Base-by-base conservation (phyloP, 352 stramenopile species). In the Phytophthora brassicae region DNA sequence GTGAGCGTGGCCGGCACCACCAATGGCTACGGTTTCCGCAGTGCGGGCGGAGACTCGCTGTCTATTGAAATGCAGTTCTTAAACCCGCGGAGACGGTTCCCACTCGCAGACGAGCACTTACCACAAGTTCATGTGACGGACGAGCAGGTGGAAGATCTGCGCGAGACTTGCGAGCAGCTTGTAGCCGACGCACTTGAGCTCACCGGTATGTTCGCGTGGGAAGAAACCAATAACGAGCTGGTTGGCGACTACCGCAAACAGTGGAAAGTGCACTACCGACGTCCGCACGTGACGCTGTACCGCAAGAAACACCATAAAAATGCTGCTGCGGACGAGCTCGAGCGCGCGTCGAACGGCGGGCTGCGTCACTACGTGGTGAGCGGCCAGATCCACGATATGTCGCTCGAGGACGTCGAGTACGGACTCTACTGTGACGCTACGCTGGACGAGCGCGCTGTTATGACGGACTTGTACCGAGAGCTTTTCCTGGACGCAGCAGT, bases 41-140 rank as follows among this genome's bases (percentile, higher is more conserved):
- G 69, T 49, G 76, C 74, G 0, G 74, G 72, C 12, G 76, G 79
- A 44, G 74, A 84, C 26, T 66, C 78, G 49, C 68, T 86, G 31
- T 86, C 79, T 33, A 88, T 88, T 46, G 79, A 88, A 43, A 77
- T 88, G 60, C 67, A 81, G 49, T 76, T 64, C 42, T 56, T 81
- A 31, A 85, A 89, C 58, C 79, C 77, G 33, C 72, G 79, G 2
- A 68, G 79, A 20, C 79, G 79, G 6, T 89, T 89, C 60, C 79
- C 79, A 16, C 67, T 89, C 16, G 68, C 58, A 14, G 70, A 86
- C 39, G 75, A 86, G 51, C 74, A 65, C 50, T 65, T 89, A n/a
- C 79, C 79, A 47, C 58, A 60, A 28, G 77, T 82, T 13, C 43
- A 66, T 43, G 57, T 89, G 31, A 68, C 62, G 14, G 43, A 56